Base-by-base conservation (phyloP, 352 stramenopile species). In the Globisporangium viniferum region DNA sequence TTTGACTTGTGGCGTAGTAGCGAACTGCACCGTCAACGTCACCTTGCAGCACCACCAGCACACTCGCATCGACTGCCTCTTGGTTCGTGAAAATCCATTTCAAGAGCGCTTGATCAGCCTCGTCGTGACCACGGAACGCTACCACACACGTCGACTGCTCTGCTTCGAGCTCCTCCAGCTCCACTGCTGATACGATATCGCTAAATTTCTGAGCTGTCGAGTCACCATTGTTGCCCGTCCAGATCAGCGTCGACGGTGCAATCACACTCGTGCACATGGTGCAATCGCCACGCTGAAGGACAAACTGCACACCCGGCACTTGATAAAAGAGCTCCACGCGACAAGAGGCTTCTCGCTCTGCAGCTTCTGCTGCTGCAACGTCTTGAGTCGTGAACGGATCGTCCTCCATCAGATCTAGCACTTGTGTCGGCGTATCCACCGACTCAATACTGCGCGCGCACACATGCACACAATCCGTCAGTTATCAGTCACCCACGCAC, bases 111-210 rank as follows among this genome's bases (percentile, higher is more conserved):
- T 48, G n/a, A 29, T 71, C 56, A 0, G 3, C 68, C 35, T 49
- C 36, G 15, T 72, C 62, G 20, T 64, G 36, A n/a, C 60, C 65
- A 66, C 66, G 56, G 24, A 78, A 54, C 10, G 71, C 74, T 31
- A 78, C 29, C 12, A 77, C 57, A 33, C 73, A 79, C 44, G 80
- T 90, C 5, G 83, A 87, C n/a, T 88, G 82, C 24, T 93, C 80
- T 2, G 75, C 86, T 72, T 93, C 86, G 0, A 93, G 65, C 12
- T 77, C 76, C 1, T 89, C 75, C 8, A 93, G 53, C 53, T 93
- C 76, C 1, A 73, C 10, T 5, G 18, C 18, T 2, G 31, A 24
- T 12, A 46, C 10, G 41, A 58, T 36, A 64, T 41, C 2, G 41
- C 58, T 33, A 58, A 29, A 1, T 24, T 35, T 59, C 12, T 56